Conservation (phyloP, 768 basidiomycete species). For the Gautieria morchelliformis region DNA sequence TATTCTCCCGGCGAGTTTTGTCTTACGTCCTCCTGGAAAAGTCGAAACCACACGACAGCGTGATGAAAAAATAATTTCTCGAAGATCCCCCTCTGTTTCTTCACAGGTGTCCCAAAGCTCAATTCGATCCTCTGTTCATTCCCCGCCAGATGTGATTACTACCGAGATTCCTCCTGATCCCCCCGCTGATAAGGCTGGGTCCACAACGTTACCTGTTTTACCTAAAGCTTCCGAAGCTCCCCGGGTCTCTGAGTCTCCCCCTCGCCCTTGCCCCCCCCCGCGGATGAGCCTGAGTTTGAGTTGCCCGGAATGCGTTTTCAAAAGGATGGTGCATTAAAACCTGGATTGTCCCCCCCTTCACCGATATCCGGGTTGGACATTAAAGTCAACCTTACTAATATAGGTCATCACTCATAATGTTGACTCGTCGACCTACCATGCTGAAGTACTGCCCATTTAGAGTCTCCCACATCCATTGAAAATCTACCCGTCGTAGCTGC, state of each 20-base stretch:
- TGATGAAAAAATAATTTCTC: background rate
- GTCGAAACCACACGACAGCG: background rate
- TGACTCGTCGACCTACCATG: background rate
- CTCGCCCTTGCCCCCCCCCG: background rate
- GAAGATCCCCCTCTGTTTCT: background rate
- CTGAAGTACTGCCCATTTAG: background rate
- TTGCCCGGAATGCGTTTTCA: conserved; percentile 8
- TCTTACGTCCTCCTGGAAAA: background rate
- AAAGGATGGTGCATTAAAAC: conserved; percentile 3
- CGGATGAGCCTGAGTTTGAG: conserved; percentile 4
- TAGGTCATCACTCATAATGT: background rate
- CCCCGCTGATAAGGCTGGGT: background rate
- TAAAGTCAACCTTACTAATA: background rate
- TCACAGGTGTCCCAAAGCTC: background rate
- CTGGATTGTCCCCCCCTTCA: background rate
- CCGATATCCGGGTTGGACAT: background rate
- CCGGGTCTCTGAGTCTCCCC: background rate
- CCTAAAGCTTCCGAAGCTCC: background rate
- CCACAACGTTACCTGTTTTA: background rate
- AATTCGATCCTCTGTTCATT: conserved; percentile 6
- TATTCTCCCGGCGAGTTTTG: background rate
- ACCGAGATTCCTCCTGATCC: background rate
- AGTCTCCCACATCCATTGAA: background rate
- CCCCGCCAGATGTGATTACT: background rate
- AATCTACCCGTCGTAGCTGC: background rate